Conservation (phyloP, 768 basidiomycete genomes). For the Tubosaeta sp. region DNA sequence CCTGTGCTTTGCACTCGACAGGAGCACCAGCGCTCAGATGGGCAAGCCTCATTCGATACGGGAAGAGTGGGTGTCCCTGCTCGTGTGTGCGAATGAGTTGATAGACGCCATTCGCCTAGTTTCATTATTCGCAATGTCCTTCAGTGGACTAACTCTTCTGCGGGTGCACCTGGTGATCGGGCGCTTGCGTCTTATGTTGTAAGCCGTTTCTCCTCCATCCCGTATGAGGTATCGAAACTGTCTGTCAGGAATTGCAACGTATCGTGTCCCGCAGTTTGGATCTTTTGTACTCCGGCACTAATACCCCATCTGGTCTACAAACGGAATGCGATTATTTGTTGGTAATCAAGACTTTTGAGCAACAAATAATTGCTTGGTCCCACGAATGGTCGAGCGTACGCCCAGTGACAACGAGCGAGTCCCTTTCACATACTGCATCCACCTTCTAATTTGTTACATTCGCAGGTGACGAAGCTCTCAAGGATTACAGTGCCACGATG, state of each 20-base stretch:
- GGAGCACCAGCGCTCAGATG: conserved; percentile 93
- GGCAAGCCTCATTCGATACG: conserved; percentile 91
- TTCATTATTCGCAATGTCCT: conserved; percentile 82
- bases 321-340: conserved; percentile 81
- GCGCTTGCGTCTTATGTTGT: conserved; percentile 77
- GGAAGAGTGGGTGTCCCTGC: conserved; percentile 70
- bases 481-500: conserved; percentile 24
- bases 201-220: conserved; percentile 20
- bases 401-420: conserved; percentile 15
- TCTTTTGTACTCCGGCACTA: conserved; percentile 80
- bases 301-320: conserved; percentile 77
- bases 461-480: conserved; percentile 25
- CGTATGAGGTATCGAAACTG: not conserved
- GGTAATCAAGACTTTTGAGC: conserved; percentile 79
- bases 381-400: conserved; percentile 44
- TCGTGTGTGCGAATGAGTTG: not conserved
- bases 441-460: conserved; percentile 3
- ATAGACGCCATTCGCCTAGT: conserved; percentile 35
- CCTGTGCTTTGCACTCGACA: conserved; percentile 78
- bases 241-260: conserved; percentile 73
- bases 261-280: conserved; percentile 87
- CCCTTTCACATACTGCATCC: not conserved
- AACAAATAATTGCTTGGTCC: conserved; percentile 62
- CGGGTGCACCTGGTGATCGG: conserved; percentile 60
- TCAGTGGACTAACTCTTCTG: conserved; percentile 68